phyloP scores from a whole-genome alignment of 495 filamentous ascomycete genomes.

The Neurospora africana region DNA sequence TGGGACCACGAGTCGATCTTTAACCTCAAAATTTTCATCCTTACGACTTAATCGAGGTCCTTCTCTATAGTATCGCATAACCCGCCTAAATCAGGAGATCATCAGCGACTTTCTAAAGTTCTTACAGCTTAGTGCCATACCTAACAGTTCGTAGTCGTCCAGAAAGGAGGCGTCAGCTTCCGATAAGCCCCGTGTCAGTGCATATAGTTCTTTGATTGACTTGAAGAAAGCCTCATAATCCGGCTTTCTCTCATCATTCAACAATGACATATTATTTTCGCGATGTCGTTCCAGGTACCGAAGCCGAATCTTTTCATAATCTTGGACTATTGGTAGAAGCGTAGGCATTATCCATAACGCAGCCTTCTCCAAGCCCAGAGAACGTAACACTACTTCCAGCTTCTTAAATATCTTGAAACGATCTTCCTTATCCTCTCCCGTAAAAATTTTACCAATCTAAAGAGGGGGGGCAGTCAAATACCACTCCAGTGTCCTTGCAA shows the following conservation, averaged over 20 bases:
- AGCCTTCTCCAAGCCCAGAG: slow-evolving; percentile 13
- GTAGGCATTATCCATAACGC: slow-evolving; percentile 3
- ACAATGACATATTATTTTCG: background rate
- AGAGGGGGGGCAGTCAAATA: slow-evolving; percentile 16
- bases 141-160: background rate
- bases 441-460: slow-evolving; percentile 12
- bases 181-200: background rate
- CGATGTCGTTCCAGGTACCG: background rate
- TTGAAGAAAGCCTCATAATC: background rate
- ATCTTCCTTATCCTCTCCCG: slow-evolving; percentile 1
- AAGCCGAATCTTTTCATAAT: background rate
- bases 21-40: slow-evolving; percentile 12
- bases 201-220: background rate
- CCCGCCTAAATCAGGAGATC: slow-evolving; percentile 3
- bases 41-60: slow-evolving; percentile 4
- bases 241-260: background rate
- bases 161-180: background rate
- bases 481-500: slow-evolving; percentile 22
- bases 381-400: slow-evolving; percentile 14
- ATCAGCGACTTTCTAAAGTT: background rate
- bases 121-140: background rate
- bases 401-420: slow-evolving; percentile 16
- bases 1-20: slow-evolving; percentile 16
- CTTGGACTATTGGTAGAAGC: background rate
- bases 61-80: background rate